Evolutionary conservation across 331 rosid species (phyloP).

Genomic region (Prunus yedoensis): DNA sequence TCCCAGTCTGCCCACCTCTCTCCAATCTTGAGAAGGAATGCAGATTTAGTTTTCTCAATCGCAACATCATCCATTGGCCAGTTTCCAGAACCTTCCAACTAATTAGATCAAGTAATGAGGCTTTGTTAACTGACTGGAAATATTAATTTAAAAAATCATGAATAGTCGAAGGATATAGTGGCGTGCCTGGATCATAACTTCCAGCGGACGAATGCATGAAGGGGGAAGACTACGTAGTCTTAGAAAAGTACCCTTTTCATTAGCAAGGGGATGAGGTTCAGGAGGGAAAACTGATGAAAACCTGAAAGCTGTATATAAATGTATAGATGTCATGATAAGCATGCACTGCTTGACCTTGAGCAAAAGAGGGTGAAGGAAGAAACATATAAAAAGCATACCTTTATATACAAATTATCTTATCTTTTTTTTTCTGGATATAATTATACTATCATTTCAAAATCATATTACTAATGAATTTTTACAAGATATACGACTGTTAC

Average conservation of each 20-base stretch:
- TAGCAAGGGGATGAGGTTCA: constrained; percentile 76
- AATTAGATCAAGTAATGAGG: constrained; percentile 30
- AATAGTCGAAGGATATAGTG: constrained; percentile 15
- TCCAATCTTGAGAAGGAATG: constrained; percentile 89
- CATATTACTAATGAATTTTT: not conserved
- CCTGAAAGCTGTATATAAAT: constrained; percentile 70
- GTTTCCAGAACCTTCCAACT: constrained; percentile 97
- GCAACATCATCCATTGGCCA: constrained; percentile 96
- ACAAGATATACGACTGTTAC: not conserved
- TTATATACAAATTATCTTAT: not conserved
- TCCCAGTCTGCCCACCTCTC: constrained; percentile 56
- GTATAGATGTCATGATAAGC: constrained; percentile 5
- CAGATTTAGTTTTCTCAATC: constrained; percentile 80
- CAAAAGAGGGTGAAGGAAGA: constrained; percentile 10
- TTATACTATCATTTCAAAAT: not conserved
- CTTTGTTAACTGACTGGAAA: constrained; percentile 26
- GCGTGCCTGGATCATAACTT: constrained; percentile 93
- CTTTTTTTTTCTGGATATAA: not conserved
- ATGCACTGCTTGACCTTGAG: not conserved
- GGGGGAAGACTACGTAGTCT: constrained; percentile 49
- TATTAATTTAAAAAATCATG: constrained; percentile 1
- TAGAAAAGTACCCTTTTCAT: constrained; percentile 45
- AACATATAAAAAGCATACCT: not conserved
- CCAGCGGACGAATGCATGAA: constrained; percentile 82
- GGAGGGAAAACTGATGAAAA: constrained; percentile 89